A percentile compares a stretch with the other conserved stretches of the same genome.
Conservation (phyloP, 768 basidiomycete genomes). For the Leccinellum rugosiceps region DNA sequence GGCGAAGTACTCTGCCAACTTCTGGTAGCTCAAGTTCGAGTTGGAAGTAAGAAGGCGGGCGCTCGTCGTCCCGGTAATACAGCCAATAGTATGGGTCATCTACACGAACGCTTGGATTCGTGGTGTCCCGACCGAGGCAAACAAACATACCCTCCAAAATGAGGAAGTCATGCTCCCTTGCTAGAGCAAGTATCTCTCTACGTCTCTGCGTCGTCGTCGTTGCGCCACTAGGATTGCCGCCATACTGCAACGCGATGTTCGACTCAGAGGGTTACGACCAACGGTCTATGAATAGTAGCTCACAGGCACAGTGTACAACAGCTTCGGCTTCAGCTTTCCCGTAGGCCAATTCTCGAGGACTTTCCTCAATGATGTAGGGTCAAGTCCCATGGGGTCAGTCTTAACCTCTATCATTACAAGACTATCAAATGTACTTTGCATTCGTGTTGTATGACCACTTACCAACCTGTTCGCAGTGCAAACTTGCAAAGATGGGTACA, state of each 20-base stretch:
- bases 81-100: conserved; percentile 70
- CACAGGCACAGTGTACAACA: conserved; percentile 73
- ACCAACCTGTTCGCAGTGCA: conserved; percentile 56
- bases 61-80: conserved; percentile 57
- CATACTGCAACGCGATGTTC: conserved; percentile 42
- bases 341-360: conserved; percentile 67
- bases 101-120: conserved; percentile 19
- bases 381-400: conserved; percentile 65
- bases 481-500: conserved; percentile 53
- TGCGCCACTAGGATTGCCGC: conserved; percentile 78
- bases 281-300: conserved; percentile 8
- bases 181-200: conserved; percentile 60
- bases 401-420: conserved; percentile 52
- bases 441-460: conserved; percentile 5
- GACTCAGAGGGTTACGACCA: not conserved
- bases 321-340: conserved; percentile 62
- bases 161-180: conserved; percentile 65
- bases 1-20: conserved; percentile 52
- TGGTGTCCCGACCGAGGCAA: not conserved
- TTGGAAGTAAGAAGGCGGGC: conserved; percentile 25
- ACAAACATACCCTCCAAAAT: conserved; percentile 67
- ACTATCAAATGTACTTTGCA: not conserved
- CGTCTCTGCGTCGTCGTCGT: conserved; percentile 63
- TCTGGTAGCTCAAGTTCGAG: conserved; percentile 11
- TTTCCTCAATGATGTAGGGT: conserved; percentile 50